A percentile compares a stretch with the other conserved stretches of the same genome.
Conservation (phyloP, 1,284 basidiomycete species). For the Pseudozyma sp. region DNA sequence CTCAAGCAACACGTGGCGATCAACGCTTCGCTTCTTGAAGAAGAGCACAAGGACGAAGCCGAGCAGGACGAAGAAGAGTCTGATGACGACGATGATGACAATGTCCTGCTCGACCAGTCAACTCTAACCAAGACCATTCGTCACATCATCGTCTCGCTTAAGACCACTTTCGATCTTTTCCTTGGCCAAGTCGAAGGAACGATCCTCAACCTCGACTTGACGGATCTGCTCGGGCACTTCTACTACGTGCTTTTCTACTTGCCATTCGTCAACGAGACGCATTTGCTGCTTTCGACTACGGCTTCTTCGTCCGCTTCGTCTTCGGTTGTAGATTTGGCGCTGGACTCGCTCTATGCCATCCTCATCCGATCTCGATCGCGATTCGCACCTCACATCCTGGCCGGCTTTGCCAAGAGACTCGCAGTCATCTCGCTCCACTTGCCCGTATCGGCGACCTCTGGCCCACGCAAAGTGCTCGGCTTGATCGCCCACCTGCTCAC, state of each 20-base stretch:
- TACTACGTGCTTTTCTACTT: conserved; percentile 74
- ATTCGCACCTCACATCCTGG: conserved; percentile 79
- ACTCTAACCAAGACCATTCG: conserved; percentile 71
- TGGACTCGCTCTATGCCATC: conserved; percentile 70
- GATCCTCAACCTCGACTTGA: conserved; percentile 87
- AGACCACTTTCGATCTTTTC: conserved; percentile 94
- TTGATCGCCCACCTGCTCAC: conserved; percentile 28
- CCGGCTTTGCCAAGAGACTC: conserved; percentile 85
- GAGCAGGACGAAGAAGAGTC: background rate
- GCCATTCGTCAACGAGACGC: conserved; percentile 71
- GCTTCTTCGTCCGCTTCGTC: conserved; percentile 1
- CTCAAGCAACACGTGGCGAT: conserved; percentile 79
- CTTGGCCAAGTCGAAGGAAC: conserved; percentile 94
- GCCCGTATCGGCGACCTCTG: background rate
- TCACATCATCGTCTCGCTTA: conserved; percentile 83
- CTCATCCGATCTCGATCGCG: conserved; percentile 82
- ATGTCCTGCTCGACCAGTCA: conserved; percentile 35
- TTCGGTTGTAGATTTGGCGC: conserved; percentile 23
- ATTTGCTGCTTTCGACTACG: conserved; percentile 69
- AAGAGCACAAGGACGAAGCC: background rate
- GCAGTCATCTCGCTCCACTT: conserved; percentile 49
- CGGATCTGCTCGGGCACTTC: conserved; percentile 84
- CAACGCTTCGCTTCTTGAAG: conserved; percentile 14
- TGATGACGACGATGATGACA: conserved; percentile 7
- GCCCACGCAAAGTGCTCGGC: conserved; percentile 8